A percentile compares a stretch with the other conserved stretches of the same genome.
Evolutionary conservation across 805 yeast genomes (phyloP).

Genomic region (Candida sithepensis): DNA sequence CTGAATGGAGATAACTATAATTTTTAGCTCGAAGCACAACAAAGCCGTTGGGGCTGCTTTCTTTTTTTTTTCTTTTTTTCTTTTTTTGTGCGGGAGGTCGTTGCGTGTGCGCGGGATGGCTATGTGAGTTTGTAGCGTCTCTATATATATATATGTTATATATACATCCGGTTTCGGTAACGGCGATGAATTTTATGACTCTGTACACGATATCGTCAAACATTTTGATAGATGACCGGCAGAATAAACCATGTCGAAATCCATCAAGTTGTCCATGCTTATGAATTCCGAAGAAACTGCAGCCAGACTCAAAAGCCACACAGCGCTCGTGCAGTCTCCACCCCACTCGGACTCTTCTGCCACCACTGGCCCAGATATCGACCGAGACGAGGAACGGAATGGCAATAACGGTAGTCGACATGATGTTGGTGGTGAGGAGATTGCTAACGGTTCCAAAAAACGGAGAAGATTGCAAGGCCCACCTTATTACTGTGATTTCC

Average conservation of each 20-base stretch:
- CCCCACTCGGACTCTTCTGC: neutral
- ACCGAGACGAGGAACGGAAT: neutral
- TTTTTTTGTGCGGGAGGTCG: too few species aligned
- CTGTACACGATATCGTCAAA: too few species aligned
- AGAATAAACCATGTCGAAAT: neutral
- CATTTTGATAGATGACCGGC: neutral
- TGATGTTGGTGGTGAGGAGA: neutral
- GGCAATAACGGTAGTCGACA: neutral
- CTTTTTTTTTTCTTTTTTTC: too few species aligned
- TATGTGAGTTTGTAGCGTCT: too few species aligned
- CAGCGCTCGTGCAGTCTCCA: neutral
- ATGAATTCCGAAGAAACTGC: constrained; percentile 7
- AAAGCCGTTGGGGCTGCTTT: too few species aligned
- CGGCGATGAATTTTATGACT: too few species aligned
- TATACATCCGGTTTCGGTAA: too few species aligned
- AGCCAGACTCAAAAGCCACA: neutral
- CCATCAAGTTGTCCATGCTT: constrained; percentile 7
- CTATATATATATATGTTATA: too few species aligned
- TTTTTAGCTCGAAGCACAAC: too few species aligned
- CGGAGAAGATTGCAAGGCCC: constrained; percentile 23
- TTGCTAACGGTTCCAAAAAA: neutral
- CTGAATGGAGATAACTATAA: too few species aligned
- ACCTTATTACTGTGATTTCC: constrained; percentile 38
- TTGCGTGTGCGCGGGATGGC: too few species aligned
- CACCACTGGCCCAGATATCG: neutral